Percentiles rank a stretch among this genome's conserved stretches.
These are phyloP conservation scores for Marchantia paleacea DNA, from an alignment of 225 moss, liverwort and hornwort genomes.

Conservation along the genomic window DNA sequence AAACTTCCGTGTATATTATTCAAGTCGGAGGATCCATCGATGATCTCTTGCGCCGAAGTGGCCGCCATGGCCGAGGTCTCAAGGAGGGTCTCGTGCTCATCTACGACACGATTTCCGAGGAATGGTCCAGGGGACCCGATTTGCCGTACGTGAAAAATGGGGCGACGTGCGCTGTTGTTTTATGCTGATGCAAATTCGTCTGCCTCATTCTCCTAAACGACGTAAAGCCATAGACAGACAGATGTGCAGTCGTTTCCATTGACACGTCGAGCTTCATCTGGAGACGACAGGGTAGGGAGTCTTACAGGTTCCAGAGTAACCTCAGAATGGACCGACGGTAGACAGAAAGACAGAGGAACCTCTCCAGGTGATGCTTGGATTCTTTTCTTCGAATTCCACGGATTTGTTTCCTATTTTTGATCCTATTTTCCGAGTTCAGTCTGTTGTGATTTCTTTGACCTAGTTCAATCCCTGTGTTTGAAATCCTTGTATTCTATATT, in stretches of 20 bases:
- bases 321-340: neutral
- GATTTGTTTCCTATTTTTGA: conserved; percentile 1
- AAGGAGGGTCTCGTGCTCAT: conserved; percentile 75
- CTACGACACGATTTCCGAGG: conserved; percentile 61
- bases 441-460: neutral
- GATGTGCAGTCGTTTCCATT: neutral
- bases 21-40: conserved; percentile 88
- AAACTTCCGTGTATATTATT: conserved; percentile 72
- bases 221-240: neutral
- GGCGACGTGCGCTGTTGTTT: conserved; percentile 72
- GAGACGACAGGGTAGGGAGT: no score
- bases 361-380: conserved; percentile 6
- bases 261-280: no score
- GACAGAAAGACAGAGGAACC: neutral
- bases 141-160: conserved; percentile 73
- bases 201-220: neutral
- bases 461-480: neutral
- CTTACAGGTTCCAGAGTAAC: neutral
- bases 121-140: conserved; percentile 79
- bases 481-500: conserved; percentile 18
- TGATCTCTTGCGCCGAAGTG: conserved; percentile 73
- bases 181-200: conserved; percentile 41
- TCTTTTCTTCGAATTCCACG: neutral
- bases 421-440: neutral
- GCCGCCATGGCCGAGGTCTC: conserved; percentile 62